These are phyloP conservation scores for Xylaria venustula DNA, from an alignment of 495 filamentous ascomycete genomes.

Conservation along the genomic window DNA sequence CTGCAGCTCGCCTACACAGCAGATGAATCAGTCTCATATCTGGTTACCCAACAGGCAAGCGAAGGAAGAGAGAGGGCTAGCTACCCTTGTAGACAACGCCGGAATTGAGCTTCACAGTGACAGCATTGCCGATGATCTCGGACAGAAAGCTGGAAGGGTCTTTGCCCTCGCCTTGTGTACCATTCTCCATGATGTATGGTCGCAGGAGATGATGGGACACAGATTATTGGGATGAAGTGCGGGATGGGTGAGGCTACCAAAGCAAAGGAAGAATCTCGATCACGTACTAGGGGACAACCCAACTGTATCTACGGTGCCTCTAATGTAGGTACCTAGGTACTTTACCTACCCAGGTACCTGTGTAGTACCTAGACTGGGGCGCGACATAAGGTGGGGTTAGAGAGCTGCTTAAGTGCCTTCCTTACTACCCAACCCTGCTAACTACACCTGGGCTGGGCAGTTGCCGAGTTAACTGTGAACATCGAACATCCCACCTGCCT, in stretches of 20 bases:
- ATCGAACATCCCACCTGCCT: neutral
- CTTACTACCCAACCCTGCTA: neutral
- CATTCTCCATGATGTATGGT: constrained; percentile 69
- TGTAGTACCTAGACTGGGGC: too few relatives aligned
- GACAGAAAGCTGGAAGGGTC: constrained; percentile 88
- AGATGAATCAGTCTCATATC: constrained; percentile 1
- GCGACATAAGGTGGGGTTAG: constrained; percentile 1
- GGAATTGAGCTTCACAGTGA: constrained; percentile 94
- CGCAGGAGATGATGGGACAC: neutral
- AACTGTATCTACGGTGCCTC: too few relatives aligned
- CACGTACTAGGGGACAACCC: too few relatives aligned
- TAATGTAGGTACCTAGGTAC: too few relatives aligned
- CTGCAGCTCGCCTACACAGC: constrained; percentile 75
- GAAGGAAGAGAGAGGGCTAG: neutral
- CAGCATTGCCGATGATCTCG: constrained; percentile 87
- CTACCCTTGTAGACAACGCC: constrained; percentile 93
- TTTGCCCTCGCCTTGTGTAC: constrained; percentile 64
- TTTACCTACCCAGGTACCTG: neutral
- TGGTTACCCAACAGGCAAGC: neutral
- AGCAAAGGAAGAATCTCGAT: neutral
- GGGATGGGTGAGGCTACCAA: neutral
- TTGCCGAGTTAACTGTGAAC: constrained; percentile 9
- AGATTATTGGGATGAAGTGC: neutral
- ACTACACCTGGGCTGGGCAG: neutral
- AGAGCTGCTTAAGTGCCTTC: neutral